These are phyloP conservation scores for Paraconiothyrium brasiliense DNA, from an alignment of 2,329 filamentous ascomycete species.

Conservation along the genomic window DNA sequence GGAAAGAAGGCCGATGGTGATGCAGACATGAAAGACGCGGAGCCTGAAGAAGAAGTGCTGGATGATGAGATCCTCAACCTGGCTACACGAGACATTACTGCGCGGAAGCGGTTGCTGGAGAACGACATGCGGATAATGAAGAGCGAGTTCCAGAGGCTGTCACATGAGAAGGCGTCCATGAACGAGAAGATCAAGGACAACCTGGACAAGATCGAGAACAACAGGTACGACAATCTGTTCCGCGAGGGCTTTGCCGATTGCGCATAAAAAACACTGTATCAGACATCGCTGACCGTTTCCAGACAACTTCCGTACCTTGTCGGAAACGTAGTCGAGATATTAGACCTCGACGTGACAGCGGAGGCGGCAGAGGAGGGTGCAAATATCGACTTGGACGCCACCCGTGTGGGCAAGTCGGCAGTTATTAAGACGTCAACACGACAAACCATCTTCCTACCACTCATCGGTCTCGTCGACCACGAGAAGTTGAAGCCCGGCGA, in stretches of 20 bases:
- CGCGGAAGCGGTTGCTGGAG: constrained; percentile 88
- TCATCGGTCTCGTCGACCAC: constrained; percentile 96
- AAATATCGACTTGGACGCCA: constrained; percentile 98
- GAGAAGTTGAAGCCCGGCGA: constrained; percentile 95
- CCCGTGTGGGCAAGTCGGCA: constrained; percentile 94
- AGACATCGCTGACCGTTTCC: constrained; percentile 12
- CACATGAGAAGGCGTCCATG: constrained; percentile 96
- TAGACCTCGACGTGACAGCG: constrained; percentile 94
- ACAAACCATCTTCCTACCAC: constrained; percentile 97
- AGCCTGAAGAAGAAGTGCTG: constrained; percentile 75
- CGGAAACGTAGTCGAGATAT: constrained; percentile 95
- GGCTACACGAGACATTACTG: constrained; percentile 93
- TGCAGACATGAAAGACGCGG: constrained; percentile 88
- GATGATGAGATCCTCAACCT: constrained; percentile 93
- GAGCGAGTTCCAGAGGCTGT: constrained; percentile 92
- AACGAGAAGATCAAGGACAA: constrained; percentile 99
- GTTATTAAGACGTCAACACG: constrained; percentile 99
- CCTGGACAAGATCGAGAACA: constrained; percentile 98
- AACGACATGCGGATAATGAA: constrained; percentile 99
- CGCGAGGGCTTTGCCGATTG: background rate
- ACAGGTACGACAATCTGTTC: constrained; percentile 70
- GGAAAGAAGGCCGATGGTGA: constrained; percentile 73
- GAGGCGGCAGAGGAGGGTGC: constrained; percentile 97
- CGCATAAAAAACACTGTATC: constrained; percentile 14
- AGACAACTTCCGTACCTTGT: constrained; percentile 98